phyloP scores from a whole-genome alignment of 768 basidiomycete genomes.

The Psilocybe sp. region DNA sequence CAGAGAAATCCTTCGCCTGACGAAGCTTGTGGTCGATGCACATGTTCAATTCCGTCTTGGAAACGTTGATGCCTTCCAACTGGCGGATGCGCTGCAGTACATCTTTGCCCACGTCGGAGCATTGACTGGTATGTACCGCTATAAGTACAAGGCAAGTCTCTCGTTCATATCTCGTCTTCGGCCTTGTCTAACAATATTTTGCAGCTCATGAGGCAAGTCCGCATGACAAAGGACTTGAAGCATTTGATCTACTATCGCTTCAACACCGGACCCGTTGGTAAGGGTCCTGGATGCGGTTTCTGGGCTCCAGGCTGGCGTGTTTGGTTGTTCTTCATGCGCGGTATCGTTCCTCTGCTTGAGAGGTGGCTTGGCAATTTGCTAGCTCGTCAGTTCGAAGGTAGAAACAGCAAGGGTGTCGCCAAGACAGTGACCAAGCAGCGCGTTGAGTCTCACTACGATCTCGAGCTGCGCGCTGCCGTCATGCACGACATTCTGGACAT shows the following conservation, averaged over 20 bases:
- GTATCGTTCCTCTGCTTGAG: conserved; percentile 95
- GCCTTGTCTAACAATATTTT: neutral
- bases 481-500: conserved; percentile 99
- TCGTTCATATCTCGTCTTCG: neutral
- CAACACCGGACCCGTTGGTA: conserved; percentile 99
- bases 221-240: conserved; percentile 99
- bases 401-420: conserved; percentile 94
- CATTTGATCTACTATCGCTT: conserved; percentile 98
- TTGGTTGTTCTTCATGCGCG: conserved; percentile 99
- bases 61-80: conserved; percentile 98
- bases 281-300: conserved; percentile 98
- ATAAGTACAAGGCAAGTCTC: conserved; percentile 89
- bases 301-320: conserved; percentile 99
- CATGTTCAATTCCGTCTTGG: conserved; percentile 98
- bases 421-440: conserved; percentile 99
- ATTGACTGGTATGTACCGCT: conserved; percentile 98
- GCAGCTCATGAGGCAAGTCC: conserved; percentile 97
- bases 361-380: conserved; percentile 97
- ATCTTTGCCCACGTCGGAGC: conserved; percentile 98
- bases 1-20: conserved; percentile 95
- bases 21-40: conserved; percentile 97
- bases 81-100: conserved; percentile 97
- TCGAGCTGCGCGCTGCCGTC: conserved; percentile 95
- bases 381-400: conserved; percentile 96
- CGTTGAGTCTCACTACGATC: conserved; percentile 97